Base-by-base conservation (phyloP, 441 rosid genomes). In the Gossypium aridum region DNA sequence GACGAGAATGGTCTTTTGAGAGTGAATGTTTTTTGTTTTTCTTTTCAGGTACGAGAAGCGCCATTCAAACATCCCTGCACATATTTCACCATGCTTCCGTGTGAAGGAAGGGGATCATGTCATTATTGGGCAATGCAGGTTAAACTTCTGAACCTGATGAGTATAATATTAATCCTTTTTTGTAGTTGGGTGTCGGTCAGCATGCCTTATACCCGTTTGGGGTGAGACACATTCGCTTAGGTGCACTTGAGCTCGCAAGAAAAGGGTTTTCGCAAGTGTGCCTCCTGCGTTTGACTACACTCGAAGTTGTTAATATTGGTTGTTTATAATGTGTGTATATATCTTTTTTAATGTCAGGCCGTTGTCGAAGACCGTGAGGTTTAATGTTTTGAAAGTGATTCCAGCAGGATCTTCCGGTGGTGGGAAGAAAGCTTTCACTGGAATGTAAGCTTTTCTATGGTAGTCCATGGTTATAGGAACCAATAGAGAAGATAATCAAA, bases 21-120 rank as follows among this genome's bases (percentile, higher is more conserved):
- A 47, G 53, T 47, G 53, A 47, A 88, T n/a, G 60, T 86, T 73
- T 17, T 54, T 55, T 55, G 23, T 7, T 55, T 17, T 55, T 14
- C n/a, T 55, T 19, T 7, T 23, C 25, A 55, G 60, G 25, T 55
- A 55, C 1, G 60, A 55, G 25, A 55, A 55, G 23, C 23, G 60
- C 4, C 60, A 55, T 19, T 55, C 60, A 0, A 55, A 55, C 9
- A 19, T 55, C 23, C 60, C 60, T 0, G 60, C 60, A 19, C 60
- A 55, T 23, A 17, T 19, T 55, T 55, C 60, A 17, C 60, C 60
- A 7, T 55, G 60, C 23, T 55, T 55, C 13, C 60, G 60, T 55
- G 60, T 55, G 25, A 55, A 55, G 60, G 60, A 55, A 55, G 60
- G 60, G 60, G 60, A 55, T 2, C 60, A 55, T 55, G 60, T 55